Evolutionary conservation across 192 early-diverging fungal species (phyloP), one percentile per base, ranked within the genome.

Genomic region (Backusella tuberculispora): DNA sequence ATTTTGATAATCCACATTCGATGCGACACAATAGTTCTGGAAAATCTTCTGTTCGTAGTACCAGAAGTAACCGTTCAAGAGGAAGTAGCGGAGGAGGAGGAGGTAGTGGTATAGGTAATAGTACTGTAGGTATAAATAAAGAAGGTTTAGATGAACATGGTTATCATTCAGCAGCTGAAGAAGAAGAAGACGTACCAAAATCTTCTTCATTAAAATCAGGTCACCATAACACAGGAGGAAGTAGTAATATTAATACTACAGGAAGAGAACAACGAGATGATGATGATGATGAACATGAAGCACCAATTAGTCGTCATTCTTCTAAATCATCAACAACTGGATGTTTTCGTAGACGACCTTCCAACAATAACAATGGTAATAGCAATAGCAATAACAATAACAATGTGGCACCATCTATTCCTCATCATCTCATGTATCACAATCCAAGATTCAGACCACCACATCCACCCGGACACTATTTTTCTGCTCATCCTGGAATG

Each of bases 141-240:
- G 53, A 60, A 24, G 21, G 26, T n/a, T 26, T 60, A 19, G 21
- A 60, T 26, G 53, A 60, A 26, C 21, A 60, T 10, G 53, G 53
- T 4, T 60, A 60, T 60, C 53, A 60, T 24, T 60, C 53, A 26
- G 53, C 53, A 13, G 53, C 53, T 60, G 53, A 60, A 60, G 53
- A 60, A 60, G 53, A 56, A 10, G 53, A 60, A 4, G 53, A 60
- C 13, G 0, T 60, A 60, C 53, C 21, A 24, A 17, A 13, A 21
- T 7, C 53, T 26, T 60, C 53, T 10, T 13, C 53, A 26, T 13
- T 19, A 3, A 60, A 8, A 26, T 26, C 53, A 60, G 53, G 21
- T 12, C 21, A 60, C 10, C 21, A 19, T 60, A 60, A 24, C 26
- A 24, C 21, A 56, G 21, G 19, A 24, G 53, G 53, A 60, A 9